A percentile compares a stretch with the other conserved stretches of the same genome.
phyloP scores from a whole-genome alignment of 2,329 filamentous ascomycete species.

The Tolypocladium album region DNA sequence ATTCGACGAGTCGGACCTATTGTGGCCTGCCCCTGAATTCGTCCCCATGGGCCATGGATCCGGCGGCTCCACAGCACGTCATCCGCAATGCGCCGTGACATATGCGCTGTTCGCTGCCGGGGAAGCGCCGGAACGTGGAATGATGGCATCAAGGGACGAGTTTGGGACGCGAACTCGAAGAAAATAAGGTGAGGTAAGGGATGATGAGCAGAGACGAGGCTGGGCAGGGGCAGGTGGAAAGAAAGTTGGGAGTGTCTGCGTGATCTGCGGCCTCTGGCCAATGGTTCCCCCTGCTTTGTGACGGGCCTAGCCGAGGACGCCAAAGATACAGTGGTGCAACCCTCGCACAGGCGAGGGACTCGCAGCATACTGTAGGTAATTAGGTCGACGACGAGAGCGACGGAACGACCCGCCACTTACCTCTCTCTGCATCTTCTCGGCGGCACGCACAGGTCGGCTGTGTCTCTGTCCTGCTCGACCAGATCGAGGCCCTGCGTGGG shows the following conservation, averaged over 20 bases:
- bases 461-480: neutral
- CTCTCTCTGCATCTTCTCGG: neutral
- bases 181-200: neutral
- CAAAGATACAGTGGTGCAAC: neutral
- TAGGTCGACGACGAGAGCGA: neutral
- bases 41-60: neutral
- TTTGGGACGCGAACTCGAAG: neutral
- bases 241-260: neutral
- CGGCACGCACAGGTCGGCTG: neutral
- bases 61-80: neutral
- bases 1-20: neutral
- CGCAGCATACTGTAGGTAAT: too few relatives aligned
- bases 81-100: neutral
- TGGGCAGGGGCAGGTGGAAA: neutral
- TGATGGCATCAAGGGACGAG: neutral
- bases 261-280: neutral
- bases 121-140: neutral
- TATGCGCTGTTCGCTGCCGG: neutral
- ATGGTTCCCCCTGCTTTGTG: neutral
- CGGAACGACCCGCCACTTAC: neutral
- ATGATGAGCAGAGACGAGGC: neutral
- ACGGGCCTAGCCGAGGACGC: neutral
- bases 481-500: neutral
- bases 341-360: neutral
- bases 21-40: neutral